Evolutionary conservation across 106 monocot species (phyloP).

Genomic region (Dioscorea zingiberensis): DNA sequence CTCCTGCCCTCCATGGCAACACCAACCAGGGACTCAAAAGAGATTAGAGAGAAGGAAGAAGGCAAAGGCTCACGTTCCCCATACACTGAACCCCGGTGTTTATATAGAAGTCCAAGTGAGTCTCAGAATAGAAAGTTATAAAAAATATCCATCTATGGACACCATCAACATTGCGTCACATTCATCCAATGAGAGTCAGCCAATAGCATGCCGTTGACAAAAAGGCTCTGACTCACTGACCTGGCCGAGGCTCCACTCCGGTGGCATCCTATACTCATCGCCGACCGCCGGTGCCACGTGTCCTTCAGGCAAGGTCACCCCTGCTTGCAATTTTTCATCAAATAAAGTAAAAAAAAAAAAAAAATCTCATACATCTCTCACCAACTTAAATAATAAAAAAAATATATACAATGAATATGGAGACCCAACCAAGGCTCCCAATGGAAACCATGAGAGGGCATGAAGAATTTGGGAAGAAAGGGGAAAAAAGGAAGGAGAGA

Average conservation of each 20-base stretch:
- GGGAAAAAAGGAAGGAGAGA: constrained; percentile 2
- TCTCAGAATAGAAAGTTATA: background rate
- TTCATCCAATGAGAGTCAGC: too few species aligned
- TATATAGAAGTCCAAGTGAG: too few species aligned
- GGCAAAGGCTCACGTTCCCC: too few species aligned
- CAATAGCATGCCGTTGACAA: too few species aligned
- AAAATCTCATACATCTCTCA: background rate
- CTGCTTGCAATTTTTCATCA: constrained; percentile 41
- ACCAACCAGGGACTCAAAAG: too few species aligned
- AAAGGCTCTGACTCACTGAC: constrained; percentile 11
- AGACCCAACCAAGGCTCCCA: background rate
- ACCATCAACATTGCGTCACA: too few species aligned
- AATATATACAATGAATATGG: background rate
- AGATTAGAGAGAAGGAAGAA: too few species aligned
- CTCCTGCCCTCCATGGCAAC: too few species aligned
- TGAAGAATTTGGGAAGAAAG: constrained; percentile 7
- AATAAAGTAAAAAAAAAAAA: background rate
- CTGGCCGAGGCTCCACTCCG: constrained; percentile 57
- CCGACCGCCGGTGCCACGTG: constrained; percentile 51
- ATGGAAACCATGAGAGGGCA: background rate
- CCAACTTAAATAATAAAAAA: too few species aligned
- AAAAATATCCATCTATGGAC: too few species aligned
- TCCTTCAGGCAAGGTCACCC: constrained; percentile 73
- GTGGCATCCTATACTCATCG: constrained; percentile 22
- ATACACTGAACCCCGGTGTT: too few species aligned